A percentile compares a stretch with the other conserved stretches of the same genome.
These are phyloP conservation scores for Lichina pygmaea DNA, from an alignment of 495 filamentous ascomycete species.

Conservation along the genomic window DNA sequence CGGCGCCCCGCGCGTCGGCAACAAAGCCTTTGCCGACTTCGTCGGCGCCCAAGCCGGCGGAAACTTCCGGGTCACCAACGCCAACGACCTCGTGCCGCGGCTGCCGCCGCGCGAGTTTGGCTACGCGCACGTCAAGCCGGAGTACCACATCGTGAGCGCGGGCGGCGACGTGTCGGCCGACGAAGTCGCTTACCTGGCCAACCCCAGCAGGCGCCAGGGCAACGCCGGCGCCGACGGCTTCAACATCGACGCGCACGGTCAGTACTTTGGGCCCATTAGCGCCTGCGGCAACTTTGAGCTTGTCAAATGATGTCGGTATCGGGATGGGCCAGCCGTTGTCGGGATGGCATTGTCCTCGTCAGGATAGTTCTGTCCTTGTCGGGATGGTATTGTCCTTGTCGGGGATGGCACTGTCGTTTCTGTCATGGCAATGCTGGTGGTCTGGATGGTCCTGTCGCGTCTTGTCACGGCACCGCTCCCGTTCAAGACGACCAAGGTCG, in stretches of 20 bases:
- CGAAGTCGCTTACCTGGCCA: constrained; percentile 13
- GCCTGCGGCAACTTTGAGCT: neutral
- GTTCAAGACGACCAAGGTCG: too few species aligned
- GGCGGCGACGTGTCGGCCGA: constrained; percentile 15
- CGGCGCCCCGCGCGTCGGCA: constrained; percentile 42
- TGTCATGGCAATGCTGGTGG: too few species aligned
- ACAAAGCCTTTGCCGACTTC: constrained; percentile 24
- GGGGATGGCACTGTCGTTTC: too few species aligned
- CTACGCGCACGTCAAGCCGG: constrained; percentile 35
- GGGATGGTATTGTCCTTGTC: too few species aligned
- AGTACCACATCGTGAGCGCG: constrained; percentile 31
- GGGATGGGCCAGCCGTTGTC: too few species aligned
- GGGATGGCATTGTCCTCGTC: too few species aligned
- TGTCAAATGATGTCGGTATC: too few species aligned
- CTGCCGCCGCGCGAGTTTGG: constrained; percentile 27
- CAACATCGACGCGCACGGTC: constrained; percentile 14
- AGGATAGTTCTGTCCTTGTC: too few species aligned
- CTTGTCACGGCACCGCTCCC: too few species aligned
- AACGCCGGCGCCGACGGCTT: constrained; percentile 16
- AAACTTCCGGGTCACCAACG: constrained; percentile 40
- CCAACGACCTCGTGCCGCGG: constrained; percentile 36
- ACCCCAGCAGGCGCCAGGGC: constrained; percentile 5
- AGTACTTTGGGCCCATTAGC: constrained; percentile 16
- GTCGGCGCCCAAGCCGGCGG: constrained; percentile 21
- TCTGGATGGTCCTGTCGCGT: too few species aligned